Percentiles rank a stretch among this genome's conserved stretches.
These are phyloP conservation scores for Boletus bicolor DNA, from an alignment of 768 basidiomycete species.

Conservation along the genomic window DNA sequence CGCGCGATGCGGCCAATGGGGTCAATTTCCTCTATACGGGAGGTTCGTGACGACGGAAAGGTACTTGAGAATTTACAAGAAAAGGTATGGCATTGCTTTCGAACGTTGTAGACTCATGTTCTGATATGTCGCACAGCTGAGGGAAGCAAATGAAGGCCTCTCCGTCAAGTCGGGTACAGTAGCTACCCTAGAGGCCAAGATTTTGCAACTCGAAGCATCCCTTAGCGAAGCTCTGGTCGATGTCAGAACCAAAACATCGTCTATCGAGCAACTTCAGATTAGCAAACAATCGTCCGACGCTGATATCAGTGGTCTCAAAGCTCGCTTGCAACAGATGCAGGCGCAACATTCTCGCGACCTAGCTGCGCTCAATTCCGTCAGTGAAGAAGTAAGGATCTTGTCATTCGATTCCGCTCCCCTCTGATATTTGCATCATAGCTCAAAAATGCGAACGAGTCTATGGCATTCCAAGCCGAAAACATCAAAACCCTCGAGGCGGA, in stretches of 20 bases:
- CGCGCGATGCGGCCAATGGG: constrained; percentile 46
- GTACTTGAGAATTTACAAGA: constrained; percentile 54
- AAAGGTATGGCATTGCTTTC: constrained; percentile 42
- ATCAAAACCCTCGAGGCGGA: constrained; percentile 50
- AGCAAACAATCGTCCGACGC: constrained; percentile 49
- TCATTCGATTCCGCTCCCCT: neutral
- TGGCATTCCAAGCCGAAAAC: constrained; percentile 41
- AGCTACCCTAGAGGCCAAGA: constrained; percentile 49
- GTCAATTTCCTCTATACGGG: constrained; percentile 74
- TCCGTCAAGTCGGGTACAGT: constrained; percentile 50
- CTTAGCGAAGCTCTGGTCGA: constrained; percentile 48
- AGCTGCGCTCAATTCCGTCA: constrained; percentile 39
- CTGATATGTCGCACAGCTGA: constrained; percentile 43
- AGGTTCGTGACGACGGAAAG: constrained; percentile 62
- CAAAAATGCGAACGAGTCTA: constrained; percentile 42
- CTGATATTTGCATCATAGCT: constrained; percentile 41
- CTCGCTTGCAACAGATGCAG: constrained; percentile 38
- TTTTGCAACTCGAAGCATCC: constrained; percentile 47
- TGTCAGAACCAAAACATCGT: constrained; percentile 42
- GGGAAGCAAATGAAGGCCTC: constrained; percentile 52
- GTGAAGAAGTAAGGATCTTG: constrained; percentile 46
- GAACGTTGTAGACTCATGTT: neutral
- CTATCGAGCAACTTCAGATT: constrained; percentile 45
- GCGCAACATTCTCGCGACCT: constrained; percentile 24
- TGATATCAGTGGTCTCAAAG: constrained; percentile 44